Percentiles rank a stretch among this genome's conserved stretches.
Evolutionary conservation across 805 yeast species (phyloP).

Genomic region (Debaryomyces hansenii): DNA sequence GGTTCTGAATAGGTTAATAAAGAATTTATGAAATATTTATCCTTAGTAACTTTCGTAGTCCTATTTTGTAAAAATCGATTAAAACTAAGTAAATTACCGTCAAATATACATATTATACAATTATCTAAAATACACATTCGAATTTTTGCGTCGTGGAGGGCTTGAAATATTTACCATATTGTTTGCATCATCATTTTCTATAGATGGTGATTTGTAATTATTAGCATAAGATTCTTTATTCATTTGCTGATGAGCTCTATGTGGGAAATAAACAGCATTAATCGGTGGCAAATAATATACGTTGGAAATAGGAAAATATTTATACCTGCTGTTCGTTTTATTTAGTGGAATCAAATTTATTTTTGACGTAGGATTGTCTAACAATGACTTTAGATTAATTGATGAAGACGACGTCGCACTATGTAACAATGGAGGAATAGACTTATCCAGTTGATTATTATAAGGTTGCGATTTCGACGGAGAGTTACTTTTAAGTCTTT

Average conservation of each 20-base stretch:
- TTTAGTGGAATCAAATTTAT: not conserved
- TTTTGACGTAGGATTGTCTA: not conserved
- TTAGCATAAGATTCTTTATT: not conserved
- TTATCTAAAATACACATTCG: constrained; percentile 25
- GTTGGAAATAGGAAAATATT: constrained; percentile 51
- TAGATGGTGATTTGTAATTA: not conserved
- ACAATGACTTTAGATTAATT: constrained; percentile 11
- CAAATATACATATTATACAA: not conserved
- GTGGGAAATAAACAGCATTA: constrained; percentile 56
- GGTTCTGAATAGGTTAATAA: too few species aligned
- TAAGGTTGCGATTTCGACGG: not conserved
- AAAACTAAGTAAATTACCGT: too few species aligned
- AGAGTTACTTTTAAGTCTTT: not conserved
- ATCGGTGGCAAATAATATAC: constrained; percentile 56
- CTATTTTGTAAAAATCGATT: too few species aligned
- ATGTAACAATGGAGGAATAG: constrained; percentile 12
- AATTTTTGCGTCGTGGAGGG: constrained; percentile 17
- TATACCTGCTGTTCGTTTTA: constrained; percentile 26
- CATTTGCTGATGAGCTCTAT: constrained; percentile 46
- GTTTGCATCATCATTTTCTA: not conserved
- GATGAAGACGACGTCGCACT: constrained; percentile 6
- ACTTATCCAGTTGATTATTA: not conserved
- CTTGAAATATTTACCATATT: constrained; percentile 1
- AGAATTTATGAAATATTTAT: too few species aligned
- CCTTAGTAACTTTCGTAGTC: too few species aligned